Evolutionary conservation across 2,329 filamentous ascomycete genomes (phyloP).

Genomic region (Lachnellula occidentalis): DNA sequence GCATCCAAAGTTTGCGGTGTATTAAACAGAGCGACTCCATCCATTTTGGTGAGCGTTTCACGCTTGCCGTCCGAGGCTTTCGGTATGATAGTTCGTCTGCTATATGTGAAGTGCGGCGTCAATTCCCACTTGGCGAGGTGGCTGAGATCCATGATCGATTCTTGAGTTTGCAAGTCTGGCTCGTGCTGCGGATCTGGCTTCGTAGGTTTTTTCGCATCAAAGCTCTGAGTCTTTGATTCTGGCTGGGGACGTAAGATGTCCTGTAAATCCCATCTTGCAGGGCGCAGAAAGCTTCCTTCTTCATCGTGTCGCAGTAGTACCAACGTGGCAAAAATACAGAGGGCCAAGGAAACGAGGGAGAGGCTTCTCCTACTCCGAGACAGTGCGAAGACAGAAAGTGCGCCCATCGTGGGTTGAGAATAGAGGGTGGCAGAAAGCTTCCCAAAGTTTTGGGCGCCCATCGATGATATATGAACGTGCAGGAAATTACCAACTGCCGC

Average conservation of each 20-base stretch:
- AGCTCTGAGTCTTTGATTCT: background rate
- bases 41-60: conserved; percentile 11
- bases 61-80: conserved; percentile 7
- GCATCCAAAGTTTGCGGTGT: conserved; percentile 3
- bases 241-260: too few relatives aligned
- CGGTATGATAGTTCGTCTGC: conserved; percentile 14
- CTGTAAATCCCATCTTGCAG: too few relatives aligned
- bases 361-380: background rate
- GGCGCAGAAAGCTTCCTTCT: too few relatives aligned
- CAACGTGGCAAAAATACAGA: background rate
- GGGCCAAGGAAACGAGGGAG: background rate
- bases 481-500: too few relatives aligned
- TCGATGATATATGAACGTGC: too few relatives aligned
- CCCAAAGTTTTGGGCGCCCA: too few relatives aligned
- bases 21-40: conserved; percentile 11
- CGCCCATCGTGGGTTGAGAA: too few relatives aligned
- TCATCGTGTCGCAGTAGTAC: too few relatives aligned
- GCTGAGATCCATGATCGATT: conserved; percentile 5
- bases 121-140: conserved; percentile 13
- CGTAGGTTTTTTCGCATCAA: too few relatives aligned
- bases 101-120: conserved; percentile 15
- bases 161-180: background rate
- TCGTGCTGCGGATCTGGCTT: too few relatives aligned
- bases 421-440: too few relatives aligned
- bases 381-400: background rate